Conservation (phyloP, 305 asterid genomes). For the Plantago lanceolata region DNA sequence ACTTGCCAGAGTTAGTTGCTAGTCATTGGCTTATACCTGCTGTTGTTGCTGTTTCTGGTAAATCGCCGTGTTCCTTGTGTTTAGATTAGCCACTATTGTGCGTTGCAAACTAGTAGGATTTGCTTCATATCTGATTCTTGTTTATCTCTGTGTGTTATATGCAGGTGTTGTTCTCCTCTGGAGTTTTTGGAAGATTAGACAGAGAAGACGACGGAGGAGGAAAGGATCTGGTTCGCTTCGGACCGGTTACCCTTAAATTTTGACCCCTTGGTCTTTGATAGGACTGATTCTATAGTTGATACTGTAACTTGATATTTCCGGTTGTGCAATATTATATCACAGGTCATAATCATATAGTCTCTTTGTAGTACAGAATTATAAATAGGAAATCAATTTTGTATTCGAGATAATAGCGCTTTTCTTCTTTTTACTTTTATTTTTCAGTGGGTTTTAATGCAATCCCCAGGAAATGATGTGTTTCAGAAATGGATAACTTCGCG, state of each 20-base stretch:
- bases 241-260: slow-evolving; percentile 36
- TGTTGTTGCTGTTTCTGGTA: slow-evolving; percentile 60
- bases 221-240: slow-evolving; percentile 60
- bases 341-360: slow-evolving; percentile 16
- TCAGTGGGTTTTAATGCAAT: neutral
- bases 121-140: neutral
- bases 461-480: neutral
- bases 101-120: neutral
- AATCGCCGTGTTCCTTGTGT: slow-evolving; percentile 22
- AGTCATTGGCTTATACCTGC: slow-evolving; percentile 91
- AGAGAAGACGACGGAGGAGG: slow-evolving; percentile 75
- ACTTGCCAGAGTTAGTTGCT: slow-evolving; percentile 68
- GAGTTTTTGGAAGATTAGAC: slow-evolving; percentile 77
- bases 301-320: neutral
- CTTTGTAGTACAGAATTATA: slow-evolving; percentile 14
- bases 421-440: neutral
- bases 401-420: slow-evolving; percentile 13
- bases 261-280: slow-evolving; percentile 7
- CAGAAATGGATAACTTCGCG: neutral
- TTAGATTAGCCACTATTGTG: neutral
- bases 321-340: slow-evolving; percentile 14
- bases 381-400: slow-evolving; percentile 21
- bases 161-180: slow-evolving; percentile 58
- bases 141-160: slow-evolving; percentile 4
- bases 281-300: slow-evolving; percentile 3